A percentile compares a stretch with the other conserved stretches of the same genome.
Evolutionary conservation across 768 basidiomycete species (phyloP).

Genomic region (Mycena leptocephala): DNA sequence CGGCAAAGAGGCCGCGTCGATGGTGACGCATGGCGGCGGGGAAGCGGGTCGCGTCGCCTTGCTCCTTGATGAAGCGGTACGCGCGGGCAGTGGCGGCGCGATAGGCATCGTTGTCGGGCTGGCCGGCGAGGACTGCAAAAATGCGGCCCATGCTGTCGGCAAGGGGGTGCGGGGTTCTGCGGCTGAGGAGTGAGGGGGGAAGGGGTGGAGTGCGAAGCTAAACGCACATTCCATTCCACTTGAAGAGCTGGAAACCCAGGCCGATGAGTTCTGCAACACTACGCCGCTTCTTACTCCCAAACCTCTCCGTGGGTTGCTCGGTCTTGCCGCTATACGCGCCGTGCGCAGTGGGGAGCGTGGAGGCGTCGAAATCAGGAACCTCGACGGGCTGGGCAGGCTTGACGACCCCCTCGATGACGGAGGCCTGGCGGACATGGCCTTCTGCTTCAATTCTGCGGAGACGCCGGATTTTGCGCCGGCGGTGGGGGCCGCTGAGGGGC

Average conservation of each 20-base stretch:
- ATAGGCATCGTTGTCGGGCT: not conserved
- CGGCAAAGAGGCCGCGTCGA: slow-evolving; percentile 4
- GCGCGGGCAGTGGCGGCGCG: not conserved
- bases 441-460: not conserved
- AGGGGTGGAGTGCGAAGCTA: no score
- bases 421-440: not conserved
- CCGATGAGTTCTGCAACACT: not conserved
- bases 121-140: not conserved
- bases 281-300: slow-evolving; percentile 5
- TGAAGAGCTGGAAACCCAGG: not conserved
- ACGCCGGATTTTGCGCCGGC: not conserved
- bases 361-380: not conserved
- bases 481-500: not conserved
- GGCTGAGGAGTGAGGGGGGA: not conserved
- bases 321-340: not conserved
- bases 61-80: not conserved
- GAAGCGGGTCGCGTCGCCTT: not conserved
- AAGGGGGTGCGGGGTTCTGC: not conserved
- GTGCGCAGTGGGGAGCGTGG: not conserved
- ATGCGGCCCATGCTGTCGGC: not conserved
- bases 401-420: not conserved
- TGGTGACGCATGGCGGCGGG: not conserved
- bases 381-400: not conserved
- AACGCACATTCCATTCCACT: not conserved
- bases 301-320: not conserved